Base-by-base conservation (phyloP, 2,329 filamentous ascomycete genomes). In the Neopestalotiopsis sp. region DNA sequence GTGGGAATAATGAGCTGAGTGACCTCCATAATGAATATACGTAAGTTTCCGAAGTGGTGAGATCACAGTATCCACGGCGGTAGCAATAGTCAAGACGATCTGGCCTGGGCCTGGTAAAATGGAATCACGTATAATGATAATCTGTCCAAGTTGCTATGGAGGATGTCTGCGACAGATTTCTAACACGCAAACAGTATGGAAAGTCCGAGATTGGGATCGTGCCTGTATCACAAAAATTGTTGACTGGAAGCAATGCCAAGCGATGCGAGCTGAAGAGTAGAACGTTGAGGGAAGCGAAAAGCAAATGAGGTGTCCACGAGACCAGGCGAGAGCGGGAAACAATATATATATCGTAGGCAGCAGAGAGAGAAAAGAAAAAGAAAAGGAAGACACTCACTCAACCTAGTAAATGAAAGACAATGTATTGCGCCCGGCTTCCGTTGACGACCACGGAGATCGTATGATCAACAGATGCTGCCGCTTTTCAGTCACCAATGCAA, bases 1-100 rank as follows among this genome's bases (percentile, higher is more conserved):
- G 32, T 62, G 17, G 66, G 58, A n/a, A 63, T 67, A 14, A 49
- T 62, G 13, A 63, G 32, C 66, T 67, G 66, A 17, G 66, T 62
- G 34, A 34, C 61, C 32, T 62, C 58, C 66, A 67, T 67, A 58
- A 30, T 67, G 38, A 9, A 53, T 53, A n/a, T 59, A 42, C 40
- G n/a, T 34, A 13, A 24, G 12, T 30, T n/a, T 20, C n/a, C 59
- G 30, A 40, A 38, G n/a, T 14, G 24, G 57, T 13, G 17, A 28
- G 24, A 7, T 20, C 13, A 24, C n/a, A 6, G 57, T 24, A 59
- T 59, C 13, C 30, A 59, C 30, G n/a, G 20, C 24, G 24, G n/a
- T 62, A 12, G 34, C 32, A 62, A 13, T 40, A 30, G 34, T 62
- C 59, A 34, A 62, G 32, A 53, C 17, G 45, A 20, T 53, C 45